Evolutionary conservation across 2,329 filamentous ascomycete species (phyloP).

Genomic region (Cladophialophora carrionii): DNA sequence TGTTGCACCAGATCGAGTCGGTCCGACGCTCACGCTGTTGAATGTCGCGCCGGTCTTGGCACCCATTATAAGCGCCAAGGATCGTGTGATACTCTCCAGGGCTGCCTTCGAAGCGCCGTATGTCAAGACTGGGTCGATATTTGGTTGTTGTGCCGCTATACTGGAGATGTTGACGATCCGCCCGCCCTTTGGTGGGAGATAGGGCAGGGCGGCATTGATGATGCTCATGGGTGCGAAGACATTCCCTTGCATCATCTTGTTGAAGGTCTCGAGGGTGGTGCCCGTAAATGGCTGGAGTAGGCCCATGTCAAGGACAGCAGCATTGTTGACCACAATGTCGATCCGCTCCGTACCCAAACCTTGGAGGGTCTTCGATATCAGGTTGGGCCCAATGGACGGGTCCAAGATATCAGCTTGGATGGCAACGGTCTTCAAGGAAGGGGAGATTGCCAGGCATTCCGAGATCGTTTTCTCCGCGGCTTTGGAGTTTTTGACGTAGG

Average conservation of each 20-base stretch:
- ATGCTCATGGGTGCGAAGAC: conserved; percentile 25
- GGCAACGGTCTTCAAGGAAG: conserved; percentile 11
- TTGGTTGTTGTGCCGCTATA: conserved; percentile 9
- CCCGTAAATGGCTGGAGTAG: conserved; percentile 10
- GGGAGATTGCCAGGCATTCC: conserved; percentile 12
- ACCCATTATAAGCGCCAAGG: conserved; percentile 27
- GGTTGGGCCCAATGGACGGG: conserved; percentile 13
- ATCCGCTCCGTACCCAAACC: conserved; percentile 14
- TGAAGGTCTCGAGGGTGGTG: conserved; percentile 12
- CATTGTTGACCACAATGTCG: conserved; percentile 28
- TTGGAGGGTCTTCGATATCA: conserved; percentile 14
- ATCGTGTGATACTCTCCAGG: conserved; percentile 36
- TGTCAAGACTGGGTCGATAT: conserved; percentile 15
- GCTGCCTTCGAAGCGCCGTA: conserved; percentile 42
- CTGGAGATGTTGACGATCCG: conserved; percentile 31
- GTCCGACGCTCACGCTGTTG: conserved; percentile 19
- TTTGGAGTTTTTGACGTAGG: conserved; percentile 21
- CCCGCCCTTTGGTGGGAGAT: conserved; percentile 23
- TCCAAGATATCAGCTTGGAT: conserved; percentile 23
- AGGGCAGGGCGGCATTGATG: conserved; percentile 21
- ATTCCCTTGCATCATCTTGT: conserved; percentile 24
- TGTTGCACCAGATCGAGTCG: conserved; percentile 40
- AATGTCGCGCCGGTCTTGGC: conserved; percentile 17
- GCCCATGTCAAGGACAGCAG: conserved; percentile 18
- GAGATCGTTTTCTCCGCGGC: conserved; percentile 17